These are phyloP conservation scores for Colletotrichum gigasporum DNA, from an alignment of 2,329 filamentous ascomycete species.

Conservation along the genomic window DNA sequence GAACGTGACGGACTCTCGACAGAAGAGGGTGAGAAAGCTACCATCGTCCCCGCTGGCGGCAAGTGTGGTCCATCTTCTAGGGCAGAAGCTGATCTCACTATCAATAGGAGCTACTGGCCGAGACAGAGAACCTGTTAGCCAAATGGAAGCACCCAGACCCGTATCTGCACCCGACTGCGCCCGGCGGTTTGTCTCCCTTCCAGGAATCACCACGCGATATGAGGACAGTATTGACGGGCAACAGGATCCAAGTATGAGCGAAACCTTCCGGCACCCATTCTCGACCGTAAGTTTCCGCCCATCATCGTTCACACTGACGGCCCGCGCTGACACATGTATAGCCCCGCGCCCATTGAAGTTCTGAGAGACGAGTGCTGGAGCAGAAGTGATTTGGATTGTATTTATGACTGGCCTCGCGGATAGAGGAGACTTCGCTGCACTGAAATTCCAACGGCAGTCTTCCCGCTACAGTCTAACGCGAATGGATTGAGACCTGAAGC, in stretches of 20 bases:
- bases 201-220: neutral
- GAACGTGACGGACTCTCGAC: constrained; percentile 82
- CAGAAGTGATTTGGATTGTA: constrained; percentile 41
- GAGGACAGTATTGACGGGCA: constrained; percentile 2
- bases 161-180: constrained; percentile 87
- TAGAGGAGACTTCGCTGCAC: neutral
- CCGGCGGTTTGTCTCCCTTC: constrained; percentile 74
- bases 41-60: neutral
- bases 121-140: constrained; percentile 88
- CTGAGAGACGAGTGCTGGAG: constrained; percentile 35
- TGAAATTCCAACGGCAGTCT: no score
- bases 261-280: constrained; percentile 82
- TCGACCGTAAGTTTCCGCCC: constrained; percentile 77
- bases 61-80: no score
- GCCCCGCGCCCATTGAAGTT: constrained; percentile 63
- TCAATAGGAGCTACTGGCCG: constrained; percentile 78
- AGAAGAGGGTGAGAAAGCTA: constrained; percentile 75
- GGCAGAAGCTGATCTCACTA: constrained; percentile 20
- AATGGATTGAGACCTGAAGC: no score
- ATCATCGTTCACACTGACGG: constrained; percentile 20
- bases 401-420: neutral
- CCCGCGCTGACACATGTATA: constrained; percentile 40
- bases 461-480: no score
- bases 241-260: constrained; percentile 95
- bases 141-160: constrained; percentile 99